A percentile compares a stretch with the other conserved stretches of the same genome.
phyloP scores from a whole-genome alignment of 2,329 filamentous ascomycete genomes.

The Neurospora crassa region DNA sequence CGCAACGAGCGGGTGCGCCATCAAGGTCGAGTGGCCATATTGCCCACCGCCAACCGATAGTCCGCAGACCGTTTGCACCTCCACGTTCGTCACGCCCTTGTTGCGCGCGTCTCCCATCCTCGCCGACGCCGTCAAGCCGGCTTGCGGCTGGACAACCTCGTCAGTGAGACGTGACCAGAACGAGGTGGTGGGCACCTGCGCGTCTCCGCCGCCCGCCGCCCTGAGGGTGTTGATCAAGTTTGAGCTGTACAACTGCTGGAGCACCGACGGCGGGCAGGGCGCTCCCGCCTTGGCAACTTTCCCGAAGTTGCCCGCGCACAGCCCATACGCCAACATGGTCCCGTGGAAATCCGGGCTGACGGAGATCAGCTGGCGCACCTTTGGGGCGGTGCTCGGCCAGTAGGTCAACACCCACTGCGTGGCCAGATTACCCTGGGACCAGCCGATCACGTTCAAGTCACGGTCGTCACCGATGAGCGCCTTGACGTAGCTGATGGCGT shows the following conservation, averaged over 20 bases:
- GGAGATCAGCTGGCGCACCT: background rate
- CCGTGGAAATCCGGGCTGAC: background rate
- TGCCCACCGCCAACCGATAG: background rate
- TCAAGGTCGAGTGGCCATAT: background rate
- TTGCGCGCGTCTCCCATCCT: background rate
- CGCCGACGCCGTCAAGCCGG: background rate
- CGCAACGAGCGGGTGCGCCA: background rate
- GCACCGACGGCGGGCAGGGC: background rate
- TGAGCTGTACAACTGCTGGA: background rate
- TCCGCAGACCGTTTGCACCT: background rate
- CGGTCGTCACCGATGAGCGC: background rate
- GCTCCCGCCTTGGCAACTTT: background rate
- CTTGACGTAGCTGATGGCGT: background rate
- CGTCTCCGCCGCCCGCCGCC: background rate
- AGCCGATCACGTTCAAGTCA: background rate
- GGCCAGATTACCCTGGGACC: background rate
- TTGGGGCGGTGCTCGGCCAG: background rate
- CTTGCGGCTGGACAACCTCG: background rate
- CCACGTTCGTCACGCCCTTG: background rate
- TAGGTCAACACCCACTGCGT: background rate
- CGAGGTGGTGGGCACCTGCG: background rate
- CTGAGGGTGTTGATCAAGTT: background rate
- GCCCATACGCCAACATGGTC: background rate
- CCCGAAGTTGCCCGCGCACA: background rate
- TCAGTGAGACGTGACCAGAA: background rate